Evolutionary conservation across 2,329 filamentous ascomycete species (phyloP), one percentile per base, ranked within the genome.

Genomic region (Penicillium sp.): DNA sequence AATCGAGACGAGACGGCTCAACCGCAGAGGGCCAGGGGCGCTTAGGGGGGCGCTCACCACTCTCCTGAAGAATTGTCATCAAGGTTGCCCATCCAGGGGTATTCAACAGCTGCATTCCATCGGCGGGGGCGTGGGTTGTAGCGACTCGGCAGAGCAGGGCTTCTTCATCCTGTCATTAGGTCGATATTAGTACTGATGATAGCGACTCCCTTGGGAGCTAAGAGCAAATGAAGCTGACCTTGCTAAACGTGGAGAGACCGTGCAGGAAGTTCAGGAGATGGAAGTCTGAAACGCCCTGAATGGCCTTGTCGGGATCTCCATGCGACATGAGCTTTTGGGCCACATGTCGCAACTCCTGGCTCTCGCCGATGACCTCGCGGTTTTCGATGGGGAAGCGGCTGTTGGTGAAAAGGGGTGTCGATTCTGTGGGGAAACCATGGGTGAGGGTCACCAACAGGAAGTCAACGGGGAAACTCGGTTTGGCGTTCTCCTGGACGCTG

Each of bases 401-500:
- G 54, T 75, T 70, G 25, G 77, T 86, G 72, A 97, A 97, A 27
- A 87, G 74, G 11, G 92, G 90, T 50, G 85, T 87, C 4, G 90
- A 82, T 40, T 85, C 80, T 46, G 87, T 89, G 2, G 94, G 94
- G 76, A 99, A 97, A 53, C 94, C 94, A 68, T 99, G 92, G 0
- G 94, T 99, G 57, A 99, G 81, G 8, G 94, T 97, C 55, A 97
- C 90, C 50, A 97, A 86, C 30, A 99, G 82, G 70, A 97, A 99
- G 69, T 99, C 94, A 44, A 96, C 92, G 0, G 94, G 94, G 70
- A 99, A 99, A 41, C 89, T 86, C 0, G 94, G 94, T 69, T 96
- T 97, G 22, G 94, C 94, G 63, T 96, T 97, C 72, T 97, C 90
- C 69, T 96, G 94, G 7, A 97, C 94, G 62, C 92, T 96, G 58